Percentiles rank a stretch among this genome's conserved stretches.
phyloP scores from a whole-genome alignment of 106 monocot species.

The Dioscorea zingiberensis region DNA sequence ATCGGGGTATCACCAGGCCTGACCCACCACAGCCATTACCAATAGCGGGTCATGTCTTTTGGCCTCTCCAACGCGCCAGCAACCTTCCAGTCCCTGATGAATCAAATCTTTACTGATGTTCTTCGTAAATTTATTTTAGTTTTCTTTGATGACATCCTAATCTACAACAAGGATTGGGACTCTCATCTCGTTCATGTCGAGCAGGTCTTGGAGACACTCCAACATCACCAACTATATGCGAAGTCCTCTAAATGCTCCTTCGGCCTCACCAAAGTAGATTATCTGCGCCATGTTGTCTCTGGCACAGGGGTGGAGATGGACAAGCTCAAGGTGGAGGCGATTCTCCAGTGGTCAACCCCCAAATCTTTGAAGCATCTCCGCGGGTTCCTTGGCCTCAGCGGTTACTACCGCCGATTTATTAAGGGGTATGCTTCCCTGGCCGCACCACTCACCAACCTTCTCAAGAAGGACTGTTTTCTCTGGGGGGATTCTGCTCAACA shows the following conservation, averaged over 20 bases:
- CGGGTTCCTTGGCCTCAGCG: too few relatives aligned
- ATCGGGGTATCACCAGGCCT: too few relatives aligned
- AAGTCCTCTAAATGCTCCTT: background rate
- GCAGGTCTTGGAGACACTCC: background rate
- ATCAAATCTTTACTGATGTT: too few relatives aligned
- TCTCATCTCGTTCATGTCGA: background rate
- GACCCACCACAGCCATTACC: too few relatives aligned
- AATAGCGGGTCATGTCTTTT: too few relatives aligned
- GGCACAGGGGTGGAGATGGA: background rate
- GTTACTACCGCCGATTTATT: background rate
- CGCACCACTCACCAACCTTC: background rate
- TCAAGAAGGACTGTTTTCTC: background rate
- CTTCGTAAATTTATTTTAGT: background rate
- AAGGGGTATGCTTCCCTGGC: background rate
- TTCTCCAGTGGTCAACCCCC: too few relatives aligned
- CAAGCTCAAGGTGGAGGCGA: background rate
- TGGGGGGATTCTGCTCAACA: background rate
- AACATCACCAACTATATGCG: background rate
- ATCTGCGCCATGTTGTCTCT: background rate
- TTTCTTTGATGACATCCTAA: constrained; percentile 5
- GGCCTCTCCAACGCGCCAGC: too few relatives aligned
- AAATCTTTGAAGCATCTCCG: too few relatives aligned
- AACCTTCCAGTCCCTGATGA: too few relatives aligned
- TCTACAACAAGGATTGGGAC: background rate
- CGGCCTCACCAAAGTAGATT: background rate